Evolutionary conservation across 2,329 filamentous ascomycete genomes (phyloP).

Genomic region (Colletotrichum sp.): DNA sequence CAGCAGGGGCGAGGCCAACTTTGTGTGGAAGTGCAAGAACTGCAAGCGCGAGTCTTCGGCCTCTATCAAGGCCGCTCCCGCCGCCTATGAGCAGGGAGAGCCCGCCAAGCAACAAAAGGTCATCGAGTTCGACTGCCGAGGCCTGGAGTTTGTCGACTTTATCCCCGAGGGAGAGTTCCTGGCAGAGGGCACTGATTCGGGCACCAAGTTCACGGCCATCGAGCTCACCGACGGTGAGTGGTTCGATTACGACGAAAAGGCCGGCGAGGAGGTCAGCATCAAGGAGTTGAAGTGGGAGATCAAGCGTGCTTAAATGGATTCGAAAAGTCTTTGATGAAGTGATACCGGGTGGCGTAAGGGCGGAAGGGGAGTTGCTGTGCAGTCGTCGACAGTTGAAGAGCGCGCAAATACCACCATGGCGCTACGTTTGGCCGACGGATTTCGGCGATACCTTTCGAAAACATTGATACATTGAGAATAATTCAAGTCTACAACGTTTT

Average conservation of each 20-base stretch:
- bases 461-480: background rate
- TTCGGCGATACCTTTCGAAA: background rate
- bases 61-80: conserved; percentile 76
- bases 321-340: background rate
- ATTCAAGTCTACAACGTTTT: background rate
- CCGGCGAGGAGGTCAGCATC: conserved; percentile 88
- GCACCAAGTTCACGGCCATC: conserved; percentile 80
- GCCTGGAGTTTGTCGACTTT: conserved; percentile 90
- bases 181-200: conserved; percentile 79
- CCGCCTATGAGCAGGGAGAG: conserved; percentile 71
- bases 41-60: conserved; percentile 95
- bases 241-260: conserved; percentile 98
- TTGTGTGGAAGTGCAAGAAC: conserved; percentile 99
- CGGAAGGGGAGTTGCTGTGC: background rate
- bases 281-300: conserved; percentile 90
- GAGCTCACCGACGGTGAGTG: conserved; percentile 91
- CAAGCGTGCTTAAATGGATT: conserved; percentile 62
- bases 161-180: conserved; percentile 94
- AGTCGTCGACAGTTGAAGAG: background rate
- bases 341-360: background rate
- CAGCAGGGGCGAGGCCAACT: conserved; percentile 94
- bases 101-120: conserved; percentile 79
- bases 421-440: background rate
- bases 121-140: conserved; percentile 91
- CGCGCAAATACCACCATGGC: background rate